phyloP scores from a whole-genome alignment of 768 basidiomycete genomes.

The Boletus sp. region DNA sequence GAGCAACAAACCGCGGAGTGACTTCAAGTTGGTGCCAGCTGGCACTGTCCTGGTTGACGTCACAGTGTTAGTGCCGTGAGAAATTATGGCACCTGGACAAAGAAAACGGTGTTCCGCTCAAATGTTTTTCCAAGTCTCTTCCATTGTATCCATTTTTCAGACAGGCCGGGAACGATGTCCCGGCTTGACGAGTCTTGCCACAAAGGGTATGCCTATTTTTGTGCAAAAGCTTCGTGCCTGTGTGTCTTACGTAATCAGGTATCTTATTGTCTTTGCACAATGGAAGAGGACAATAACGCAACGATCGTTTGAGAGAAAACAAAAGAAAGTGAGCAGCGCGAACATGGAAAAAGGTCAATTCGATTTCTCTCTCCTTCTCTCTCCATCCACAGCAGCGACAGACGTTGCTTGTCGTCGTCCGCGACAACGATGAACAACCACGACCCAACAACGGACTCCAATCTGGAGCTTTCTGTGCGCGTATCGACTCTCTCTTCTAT shows the following conservation, averaged over 20 bases:
- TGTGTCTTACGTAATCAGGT: slow-evolving; percentile 7
- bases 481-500: slow-evolving; percentile 18
- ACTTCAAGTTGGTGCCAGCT: too few relatives aligned
- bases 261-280: slow-evolving; percentile 28
- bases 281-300: slow-evolving; percentile 20
- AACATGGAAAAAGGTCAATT: slow-evolving; percentile 2
- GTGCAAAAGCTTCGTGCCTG: slow-evolving; percentile 5
- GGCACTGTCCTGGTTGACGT: too few relatives aligned
- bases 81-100: too few relatives aligned
- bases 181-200: too few relatives aligned
- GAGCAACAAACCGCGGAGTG: too few relatives aligned
- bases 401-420: slow-evolving; percentile 26
- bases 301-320: slow-evolving; percentile 13
- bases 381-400: background rate
- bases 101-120: too few relatives aligned
- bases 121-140: too few relatives aligned
- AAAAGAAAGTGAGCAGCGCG: slow-evolving; percentile 26
- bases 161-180: background rate
- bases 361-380: slow-evolving; percentile 12
- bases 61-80: too few relatives aligned
- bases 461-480: slow-evolving; percentile 21
- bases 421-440: slow-evolving; percentile 33
- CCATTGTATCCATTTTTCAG: too few relatives aligned
- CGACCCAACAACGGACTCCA: slow-evolving; percentile 16
- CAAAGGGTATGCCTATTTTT: slow-evolving; percentile 20